phyloP scores from a whole-genome alignment of 306 rosid genomes.

The Corylus avellana region DNA sequence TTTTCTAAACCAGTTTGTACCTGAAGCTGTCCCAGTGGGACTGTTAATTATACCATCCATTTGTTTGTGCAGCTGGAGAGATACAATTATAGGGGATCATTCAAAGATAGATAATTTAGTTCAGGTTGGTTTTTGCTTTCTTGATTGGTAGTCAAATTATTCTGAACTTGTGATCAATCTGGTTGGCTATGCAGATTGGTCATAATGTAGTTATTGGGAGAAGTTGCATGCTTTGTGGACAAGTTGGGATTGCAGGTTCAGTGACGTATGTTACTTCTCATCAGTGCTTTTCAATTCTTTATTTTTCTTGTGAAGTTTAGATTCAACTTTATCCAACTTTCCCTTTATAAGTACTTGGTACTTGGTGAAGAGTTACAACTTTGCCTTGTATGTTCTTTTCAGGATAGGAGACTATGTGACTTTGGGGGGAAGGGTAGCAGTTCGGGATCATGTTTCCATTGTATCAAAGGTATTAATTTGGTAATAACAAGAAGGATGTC shows the following conservation, averaged over 20 bases:
- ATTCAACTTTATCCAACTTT: slow-evolving; percentile 13
- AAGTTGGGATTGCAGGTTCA: slow-evolving; percentile 96
- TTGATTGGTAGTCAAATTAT: not conserved
- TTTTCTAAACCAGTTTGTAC: slow-evolving; percentile 28
- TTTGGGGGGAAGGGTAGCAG: slow-evolving; percentile 92
- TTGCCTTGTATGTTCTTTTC: slow-evolving; percentile 27
- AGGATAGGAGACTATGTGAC: slow-evolving; percentile 90
- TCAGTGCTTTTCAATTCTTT: not conserved
- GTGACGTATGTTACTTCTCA: slow-evolving; percentile 58
- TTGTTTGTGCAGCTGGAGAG: slow-evolving; percentile 85
- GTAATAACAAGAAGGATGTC: slow-evolving; percentile 18
- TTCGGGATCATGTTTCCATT: slow-evolving; percentile 81
- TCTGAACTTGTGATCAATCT: slow-evolving; percentile 25
- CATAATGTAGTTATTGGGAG: slow-evolving; percentile 86
- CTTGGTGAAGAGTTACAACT: slow-evolving; percentile 21
- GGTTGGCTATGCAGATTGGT: slow-evolving; percentile 65
- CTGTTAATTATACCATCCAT: slow-evolving; percentile 26
- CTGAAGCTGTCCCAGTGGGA: slow-evolving; percentile 15
- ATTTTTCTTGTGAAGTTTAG: not conserved
- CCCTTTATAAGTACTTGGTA: slow-evolving; percentile 22
- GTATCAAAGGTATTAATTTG: slow-evolving; percentile 60
- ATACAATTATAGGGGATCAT: slow-evolving; percentile 74
- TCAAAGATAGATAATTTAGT: slow-evolving; percentile 91
- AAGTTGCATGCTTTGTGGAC: slow-evolving; percentile 90
- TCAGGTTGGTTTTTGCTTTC: slow-evolving; percentile 61